Evolutionary conservation across 176 grass and related monocot species (phyloP).

Genomic region (Rhynchospora pubera): DNA sequence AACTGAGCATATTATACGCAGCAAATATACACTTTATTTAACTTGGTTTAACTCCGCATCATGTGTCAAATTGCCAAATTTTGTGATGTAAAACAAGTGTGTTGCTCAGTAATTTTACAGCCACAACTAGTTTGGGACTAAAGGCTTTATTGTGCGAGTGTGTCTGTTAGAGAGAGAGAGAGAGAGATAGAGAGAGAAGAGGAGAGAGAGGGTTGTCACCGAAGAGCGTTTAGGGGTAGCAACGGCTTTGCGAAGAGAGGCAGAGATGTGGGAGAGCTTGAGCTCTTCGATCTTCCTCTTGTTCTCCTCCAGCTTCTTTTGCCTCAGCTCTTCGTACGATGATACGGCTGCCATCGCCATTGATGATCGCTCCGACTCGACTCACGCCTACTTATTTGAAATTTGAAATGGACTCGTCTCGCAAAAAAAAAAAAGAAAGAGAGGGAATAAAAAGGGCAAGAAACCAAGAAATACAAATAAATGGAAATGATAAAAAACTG

Average conservation of each 20-base stretch:
- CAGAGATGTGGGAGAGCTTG: conserved; percentile 50
- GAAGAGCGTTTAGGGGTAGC: conserved; percentile 39
- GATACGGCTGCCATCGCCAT: conserved; percentile 41
- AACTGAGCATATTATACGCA: neutral
- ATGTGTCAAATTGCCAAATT: neutral
- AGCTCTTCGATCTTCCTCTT: conserved; percentile 76
- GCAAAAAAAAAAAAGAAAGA: neutral
- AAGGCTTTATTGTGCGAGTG: neutral
- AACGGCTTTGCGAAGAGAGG: conserved; percentile 36
- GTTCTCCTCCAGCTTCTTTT: conserved; percentile 65
- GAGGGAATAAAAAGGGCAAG: neutral
- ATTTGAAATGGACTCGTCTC: neutral
- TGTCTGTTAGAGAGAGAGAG: neutral
- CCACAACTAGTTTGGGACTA: neutral
- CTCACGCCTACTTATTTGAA: neutral
- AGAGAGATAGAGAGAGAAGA: neutral
- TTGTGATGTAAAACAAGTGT: neutral
- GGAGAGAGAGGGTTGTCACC: conserved; percentile 17
- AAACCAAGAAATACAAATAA: neutral
- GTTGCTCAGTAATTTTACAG: neutral
- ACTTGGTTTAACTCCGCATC: neutral
- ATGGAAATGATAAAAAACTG: neutral
- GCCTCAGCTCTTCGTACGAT: conserved; percentile 59
- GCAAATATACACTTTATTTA: neutral
- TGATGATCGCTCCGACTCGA: neutral